Conservation (phyloP, 179 eudicot species). For the Gypsophila paniculata region DNA sequence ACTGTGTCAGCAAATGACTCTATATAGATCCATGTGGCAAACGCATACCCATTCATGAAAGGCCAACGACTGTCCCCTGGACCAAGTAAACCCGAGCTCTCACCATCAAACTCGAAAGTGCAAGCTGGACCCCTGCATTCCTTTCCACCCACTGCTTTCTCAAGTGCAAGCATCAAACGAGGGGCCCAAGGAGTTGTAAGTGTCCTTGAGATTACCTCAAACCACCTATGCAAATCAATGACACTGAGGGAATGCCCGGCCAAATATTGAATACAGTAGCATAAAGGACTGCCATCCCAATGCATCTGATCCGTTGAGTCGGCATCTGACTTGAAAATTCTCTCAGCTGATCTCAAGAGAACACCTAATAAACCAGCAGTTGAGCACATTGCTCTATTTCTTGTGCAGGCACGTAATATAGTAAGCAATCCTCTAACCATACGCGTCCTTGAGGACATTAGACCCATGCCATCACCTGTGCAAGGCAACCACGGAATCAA, state of each 20-base stretch:
- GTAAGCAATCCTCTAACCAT: conserved; percentile 96
- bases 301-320: conserved; percentile 40
- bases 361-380: conserved; percentile 81
- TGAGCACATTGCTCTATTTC: conserved; percentile 97
- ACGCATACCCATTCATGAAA: conserved; percentile 82
- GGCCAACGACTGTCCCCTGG: conserved; percentile 99
- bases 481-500: conserved; percentile 90
- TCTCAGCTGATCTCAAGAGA: conserved; percentile 78
- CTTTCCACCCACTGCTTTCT: conserved; percentile 89
- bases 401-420: conserved; percentile 85
- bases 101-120: conserved; percentile 98
- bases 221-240: conserved; percentile 74
- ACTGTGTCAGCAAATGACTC: conserved; percentile 95
- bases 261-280: conserved; percentile 83
- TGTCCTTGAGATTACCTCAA: conserved; percentile 59
- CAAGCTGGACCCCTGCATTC: conserved; percentile 88
- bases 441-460: conserved; percentile 92
- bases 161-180: conserved; percentile 71
- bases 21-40: conserved; percentile 92
- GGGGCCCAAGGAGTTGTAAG: conserved; percentile 66
- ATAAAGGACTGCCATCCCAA: conserved; percentile 94
- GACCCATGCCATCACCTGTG: conserved; percentile 50
- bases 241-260: conserved; percentile 88
- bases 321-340: conserved; percentile 49
- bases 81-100: conserved; percentile 97